Percentiles rank a stretch among this genome's conserved stretches.
phyloP scores from a whole-genome alignment of 306 rosid species.

The Acacia crassicarpa region DNA sequence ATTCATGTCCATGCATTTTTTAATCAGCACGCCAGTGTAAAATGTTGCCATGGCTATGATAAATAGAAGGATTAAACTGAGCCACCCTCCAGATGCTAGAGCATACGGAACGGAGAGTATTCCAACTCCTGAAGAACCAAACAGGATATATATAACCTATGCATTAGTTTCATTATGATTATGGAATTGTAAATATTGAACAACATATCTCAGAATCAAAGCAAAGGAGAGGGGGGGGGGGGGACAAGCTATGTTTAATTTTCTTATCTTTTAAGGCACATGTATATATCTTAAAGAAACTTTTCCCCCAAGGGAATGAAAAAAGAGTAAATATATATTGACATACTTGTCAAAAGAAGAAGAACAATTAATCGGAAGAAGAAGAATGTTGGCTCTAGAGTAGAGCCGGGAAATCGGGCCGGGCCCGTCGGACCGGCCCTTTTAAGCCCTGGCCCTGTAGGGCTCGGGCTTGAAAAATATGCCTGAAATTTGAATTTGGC shows the following conservation, averaged over 20 bases:
- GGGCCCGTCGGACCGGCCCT: no score
- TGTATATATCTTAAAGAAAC: no score
- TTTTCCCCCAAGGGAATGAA: not conserved
- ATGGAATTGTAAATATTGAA: not conserved
- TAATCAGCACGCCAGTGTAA: conserved; percentile 63
- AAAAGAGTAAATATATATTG: no score
- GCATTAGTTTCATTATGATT: not conserved
- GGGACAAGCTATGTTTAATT: no score
- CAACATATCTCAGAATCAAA: not conserved
- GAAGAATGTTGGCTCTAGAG: not conserved
- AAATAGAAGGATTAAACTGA: conserved; percentile 63
- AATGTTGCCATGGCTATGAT: conserved; percentile 48
- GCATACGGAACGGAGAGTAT: conserved; percentile 83
- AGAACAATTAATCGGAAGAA: no score
- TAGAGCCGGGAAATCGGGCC: no score
- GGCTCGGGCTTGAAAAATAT: no score
- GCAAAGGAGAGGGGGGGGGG: no score
- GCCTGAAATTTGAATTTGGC: no score
- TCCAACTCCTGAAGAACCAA: conserved; percentile 67
- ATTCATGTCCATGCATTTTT: conserved; percentile 74
- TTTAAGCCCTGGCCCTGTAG: no score
- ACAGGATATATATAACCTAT: not conserved
- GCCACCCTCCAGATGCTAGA: conserved; percentile 82
- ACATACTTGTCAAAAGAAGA: no score
- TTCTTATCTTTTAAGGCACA: no score